Evolutionary conservation across 345 rosid genomes (phyloP).

Genomic region (Citrus australasica): DNA sequence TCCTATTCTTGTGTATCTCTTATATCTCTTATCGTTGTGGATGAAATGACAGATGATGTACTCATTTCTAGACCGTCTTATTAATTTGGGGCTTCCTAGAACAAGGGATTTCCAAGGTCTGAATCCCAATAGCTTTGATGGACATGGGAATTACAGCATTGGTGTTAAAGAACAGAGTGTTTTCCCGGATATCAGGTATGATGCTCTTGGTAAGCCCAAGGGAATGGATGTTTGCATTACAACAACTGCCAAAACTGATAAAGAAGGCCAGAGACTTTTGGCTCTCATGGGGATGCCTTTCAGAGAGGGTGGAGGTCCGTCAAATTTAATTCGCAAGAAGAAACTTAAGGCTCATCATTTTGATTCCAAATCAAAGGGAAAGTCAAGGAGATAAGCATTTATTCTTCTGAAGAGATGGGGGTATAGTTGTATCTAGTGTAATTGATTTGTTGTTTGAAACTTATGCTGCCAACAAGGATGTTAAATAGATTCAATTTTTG

Average conservation of each 20-base stretch:
- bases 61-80: constrained; percentile 85
- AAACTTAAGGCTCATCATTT: constrained; percentile 80
- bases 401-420: neutral
- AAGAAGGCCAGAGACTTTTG: constrained; percentile 76
- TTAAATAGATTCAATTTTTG: neutral
- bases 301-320: constrained; percentile 48
- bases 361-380: constrained; percentile 59
- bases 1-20: no score
- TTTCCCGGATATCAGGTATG: constrained; percentile 79
- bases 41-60: constrained; percentile 65
- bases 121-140: constrained; percentile 81
- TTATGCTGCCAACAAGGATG: neutral
- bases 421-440: neutral
- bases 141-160: constrained; percentile 86
- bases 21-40: neutral
- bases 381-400: constrained; percentile 41
- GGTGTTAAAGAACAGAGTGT: constrained; percentile 83
- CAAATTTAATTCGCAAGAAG: constrained; percentile 50
- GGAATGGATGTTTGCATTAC: constrained; percentile 96
- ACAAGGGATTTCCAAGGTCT: constrained; percentile 93
- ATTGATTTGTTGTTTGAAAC: neutral
- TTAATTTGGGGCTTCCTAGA: constrained; percentile 90
- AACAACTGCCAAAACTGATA: constrained; percentile 74
- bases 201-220: constrained; percentile 60
- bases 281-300: constrained; percentile 97